Conservation (phyloP, 139 green algal species). For the Chlamydomonas urium region DNA sequence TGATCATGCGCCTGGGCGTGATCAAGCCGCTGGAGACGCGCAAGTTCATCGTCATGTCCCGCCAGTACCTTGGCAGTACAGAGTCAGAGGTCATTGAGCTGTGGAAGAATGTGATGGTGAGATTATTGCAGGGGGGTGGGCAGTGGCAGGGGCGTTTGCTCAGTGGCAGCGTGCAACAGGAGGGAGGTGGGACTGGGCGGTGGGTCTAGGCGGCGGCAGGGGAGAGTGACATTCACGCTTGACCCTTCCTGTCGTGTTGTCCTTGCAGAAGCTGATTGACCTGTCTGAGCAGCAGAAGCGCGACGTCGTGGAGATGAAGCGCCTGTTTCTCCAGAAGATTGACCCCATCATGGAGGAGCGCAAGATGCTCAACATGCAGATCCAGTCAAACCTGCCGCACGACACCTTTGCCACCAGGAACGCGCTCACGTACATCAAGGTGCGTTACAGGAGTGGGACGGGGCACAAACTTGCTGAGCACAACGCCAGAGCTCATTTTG, state of each 20-base stretch:
- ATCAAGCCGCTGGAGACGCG: conserved; percentile 56
- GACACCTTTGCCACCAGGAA: conserved; percentile 59
- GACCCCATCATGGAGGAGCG: conserved; percentile 52
- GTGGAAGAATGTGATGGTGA: conserved; percentile 52
- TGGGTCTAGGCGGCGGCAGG: no score
- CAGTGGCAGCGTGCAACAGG: no score
- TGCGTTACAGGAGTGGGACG: no score
- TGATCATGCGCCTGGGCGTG: conserved; percentile 59
- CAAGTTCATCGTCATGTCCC: conserved; percentile 59
- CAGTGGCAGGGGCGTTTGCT: neutral
- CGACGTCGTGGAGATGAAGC: conserved; percentile 55
- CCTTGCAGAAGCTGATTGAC: conserved; percentile 44
- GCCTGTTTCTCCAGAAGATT: conserved; percentile 57
- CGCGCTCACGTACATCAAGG: conserved; percentile 61
- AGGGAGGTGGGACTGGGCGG: no score
- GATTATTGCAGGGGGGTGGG: neutral
- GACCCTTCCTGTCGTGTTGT: no score
- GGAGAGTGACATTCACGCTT: no score
- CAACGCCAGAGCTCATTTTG: no score
- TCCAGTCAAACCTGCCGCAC: conserved; percentile 60
- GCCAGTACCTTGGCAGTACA: conserved; percentile 55
- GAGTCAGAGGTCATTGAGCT: conserved; percentile 57
- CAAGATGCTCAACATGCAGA: conserved; percentile 58
- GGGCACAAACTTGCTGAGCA: no score
- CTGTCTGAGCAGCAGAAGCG: conserved; percentile 48